Evolutionary conservation across 2,329 filamentous ascomycete genomes (phyloP).

Genomic region (Aspergillus ruber): DNA sequence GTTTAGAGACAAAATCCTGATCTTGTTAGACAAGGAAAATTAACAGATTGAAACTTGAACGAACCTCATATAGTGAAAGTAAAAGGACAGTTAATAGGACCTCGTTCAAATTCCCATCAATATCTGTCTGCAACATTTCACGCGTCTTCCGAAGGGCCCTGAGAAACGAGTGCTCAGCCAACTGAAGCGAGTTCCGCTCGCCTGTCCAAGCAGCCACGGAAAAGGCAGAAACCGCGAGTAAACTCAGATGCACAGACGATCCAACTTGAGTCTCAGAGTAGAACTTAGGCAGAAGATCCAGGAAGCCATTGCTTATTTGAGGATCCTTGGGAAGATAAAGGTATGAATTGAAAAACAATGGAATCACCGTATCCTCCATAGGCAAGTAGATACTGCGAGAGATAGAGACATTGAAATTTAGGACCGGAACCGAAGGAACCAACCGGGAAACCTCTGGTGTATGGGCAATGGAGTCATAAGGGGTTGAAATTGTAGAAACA

Average conservation of each 20-base stretch:
- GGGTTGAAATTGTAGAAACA: neutral
- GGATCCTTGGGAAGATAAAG: conserved; percentile 21
- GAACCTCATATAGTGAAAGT: conserved; percentile 23
- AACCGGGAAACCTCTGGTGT: neutral
- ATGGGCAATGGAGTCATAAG: too few species aligned
- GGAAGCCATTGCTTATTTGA: conserved; percentile 18
- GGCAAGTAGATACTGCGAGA: conserved; percentile 14
- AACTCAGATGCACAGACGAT: conserved; percentile 17
- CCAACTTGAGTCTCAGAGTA: conserved; percentile 13
- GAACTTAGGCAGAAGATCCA: conserved; percentile 20
- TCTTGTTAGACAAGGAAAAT: neutral
- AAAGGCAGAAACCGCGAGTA: conserved; percentile 23
- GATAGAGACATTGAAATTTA: neutral
- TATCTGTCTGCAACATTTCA: conserved; percentile 12
- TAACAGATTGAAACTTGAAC: neutral
- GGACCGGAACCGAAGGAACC: neutral
- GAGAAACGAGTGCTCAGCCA: conserved; percentile 17
- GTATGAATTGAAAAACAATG: conserved; percentile 25
- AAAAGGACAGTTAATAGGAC: conserved; percentile 20
- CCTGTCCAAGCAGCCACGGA: conserved; percentile 25
- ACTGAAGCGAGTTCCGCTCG: conserved; percentile 14
- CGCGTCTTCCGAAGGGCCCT: conserved; percentile 20
- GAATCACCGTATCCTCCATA: conserved; percentile 20
- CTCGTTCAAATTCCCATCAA: conserved; percentile 14
- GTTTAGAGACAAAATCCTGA: conserved; percentile 21